Evolutionary conservation across 495 filamentous ascomycete species (phyloP).

Genomic region (Penicillium parvum): DNA sequence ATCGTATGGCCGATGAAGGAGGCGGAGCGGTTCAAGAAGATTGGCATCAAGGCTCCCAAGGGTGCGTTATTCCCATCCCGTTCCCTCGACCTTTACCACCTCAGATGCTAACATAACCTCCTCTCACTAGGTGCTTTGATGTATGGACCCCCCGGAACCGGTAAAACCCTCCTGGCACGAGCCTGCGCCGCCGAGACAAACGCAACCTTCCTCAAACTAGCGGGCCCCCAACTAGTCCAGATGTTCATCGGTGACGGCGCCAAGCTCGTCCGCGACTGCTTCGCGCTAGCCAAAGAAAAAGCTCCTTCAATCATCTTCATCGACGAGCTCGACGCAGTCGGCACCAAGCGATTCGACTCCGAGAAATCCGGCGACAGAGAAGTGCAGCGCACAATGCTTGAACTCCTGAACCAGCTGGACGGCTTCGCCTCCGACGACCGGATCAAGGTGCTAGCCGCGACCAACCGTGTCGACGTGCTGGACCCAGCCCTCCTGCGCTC

Average conservation of each 20-base stretch:
- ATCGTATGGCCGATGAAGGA: constrained; percentile 99
- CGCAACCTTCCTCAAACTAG: constrained; percentile 98
- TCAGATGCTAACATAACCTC: constrained; percentile 13
- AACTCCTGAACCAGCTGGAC: constrained; percentile 97
- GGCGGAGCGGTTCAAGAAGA: constrained; percentile 97
- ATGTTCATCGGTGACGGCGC: constrained; percentile 99
- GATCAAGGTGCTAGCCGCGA: constrained; percentile 97
- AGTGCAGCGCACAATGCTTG: constrained; percentile 98
- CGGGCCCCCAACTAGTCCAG: constrained; percentile 96
- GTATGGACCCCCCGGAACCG: constrained; percentile 96
- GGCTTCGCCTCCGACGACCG: constrained; percentile 98
- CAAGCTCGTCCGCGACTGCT: constrained; percentile 95
- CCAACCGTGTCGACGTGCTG: constrained; percentile 95
- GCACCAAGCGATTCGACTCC: constrained; percentile 98
- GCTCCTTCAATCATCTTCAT: constrained; percentile 99
- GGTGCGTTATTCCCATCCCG: constrained; percentile 50
- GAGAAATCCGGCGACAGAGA: constrained; percentile 98
- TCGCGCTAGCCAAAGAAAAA: constrained; percentile 96
- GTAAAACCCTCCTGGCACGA: constrained; percentile 94
- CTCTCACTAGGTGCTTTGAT: constrained; percentile 76
- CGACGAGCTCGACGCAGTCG: constrained; percentile 94
- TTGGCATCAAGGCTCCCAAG: constrained; percentile 99
- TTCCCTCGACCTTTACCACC: background rate
- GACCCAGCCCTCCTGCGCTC: constrained; percentile 92
- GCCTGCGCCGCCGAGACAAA: constrained; percentile 98